phyloP scores from a whole-genome alignment of 129 eudicot genomes.

The Saposhnikovia divaricata region DNA sequence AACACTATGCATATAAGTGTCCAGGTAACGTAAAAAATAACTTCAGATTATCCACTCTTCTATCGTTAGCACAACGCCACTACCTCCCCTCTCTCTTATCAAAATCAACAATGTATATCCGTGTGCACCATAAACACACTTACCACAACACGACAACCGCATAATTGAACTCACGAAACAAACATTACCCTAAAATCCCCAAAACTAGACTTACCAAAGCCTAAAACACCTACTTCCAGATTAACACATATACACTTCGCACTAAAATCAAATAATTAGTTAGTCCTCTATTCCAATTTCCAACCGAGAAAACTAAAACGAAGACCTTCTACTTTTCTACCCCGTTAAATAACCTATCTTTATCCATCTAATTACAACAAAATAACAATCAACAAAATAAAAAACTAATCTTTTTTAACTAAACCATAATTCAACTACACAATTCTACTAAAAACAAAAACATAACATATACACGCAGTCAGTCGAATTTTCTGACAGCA shows the following conservation, averaged over 20 bases:
- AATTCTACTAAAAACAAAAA: background rate
- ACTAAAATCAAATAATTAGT: background rate
- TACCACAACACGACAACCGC: background rate
- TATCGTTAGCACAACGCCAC: background rate
- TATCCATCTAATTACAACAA: too few relatives aligned
- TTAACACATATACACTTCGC: background rate
- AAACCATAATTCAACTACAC: too few relatives aligned
- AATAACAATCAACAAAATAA: too few relatives aligned
- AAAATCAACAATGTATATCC: background rate
- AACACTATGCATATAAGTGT: background rate
- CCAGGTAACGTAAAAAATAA: background rate
- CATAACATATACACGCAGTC: too few relatives aligned
- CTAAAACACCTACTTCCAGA: too few relatives aligned
- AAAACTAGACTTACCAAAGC: background rate
- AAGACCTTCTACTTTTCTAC: too few relatives aligned
- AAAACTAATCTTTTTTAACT: too few relatives aligned
- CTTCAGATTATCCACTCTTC: background rate
- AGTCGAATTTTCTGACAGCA: too few relatives aligned
- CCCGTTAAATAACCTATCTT: too few relatives aligned
- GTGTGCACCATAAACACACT: background rate
- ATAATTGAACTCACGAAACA: background rate
- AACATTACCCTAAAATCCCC: background rate
- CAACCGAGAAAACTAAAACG: too few relatives aligned
- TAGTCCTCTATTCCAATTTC: background rate
- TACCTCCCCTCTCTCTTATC: background rate